A percentile compares a stretch with the other conserved stretches of the same genome.
These are phyloP conservation scores for Atractiella rhizophila DNA, from an alignment of 768 basidiomycete genomes.

Conservation along the genomic window DNA sequence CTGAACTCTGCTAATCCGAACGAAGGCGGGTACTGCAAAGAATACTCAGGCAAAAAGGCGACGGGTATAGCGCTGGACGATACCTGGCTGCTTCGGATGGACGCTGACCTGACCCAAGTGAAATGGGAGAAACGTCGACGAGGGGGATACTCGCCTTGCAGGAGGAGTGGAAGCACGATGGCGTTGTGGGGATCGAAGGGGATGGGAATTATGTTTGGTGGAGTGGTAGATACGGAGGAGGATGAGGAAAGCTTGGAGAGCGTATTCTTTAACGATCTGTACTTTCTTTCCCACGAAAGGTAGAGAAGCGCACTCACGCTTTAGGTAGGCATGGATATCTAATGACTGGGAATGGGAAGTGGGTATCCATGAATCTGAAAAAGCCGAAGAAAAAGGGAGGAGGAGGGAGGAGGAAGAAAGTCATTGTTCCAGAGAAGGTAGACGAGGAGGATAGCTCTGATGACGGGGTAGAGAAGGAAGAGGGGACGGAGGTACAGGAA, in stretches of 20 bases:
- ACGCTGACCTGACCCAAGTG: conserved; percentile 27
- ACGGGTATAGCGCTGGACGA: conserved; percentile 72
- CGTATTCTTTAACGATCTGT: conserved; percentile 71
- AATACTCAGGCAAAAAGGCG: conserved; percentile 69
- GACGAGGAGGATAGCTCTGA: conserved; percentile 8
- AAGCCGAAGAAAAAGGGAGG: conserved; percentile 32
- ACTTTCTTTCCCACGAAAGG: conserved; percentile 13
- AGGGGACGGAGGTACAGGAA: background rate
- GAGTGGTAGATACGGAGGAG: conserved; percentile 57
- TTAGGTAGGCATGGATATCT: conserved; percentile 47
- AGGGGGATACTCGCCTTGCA: conserved; percentile 39
- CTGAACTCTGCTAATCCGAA: background rate
- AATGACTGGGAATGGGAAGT: conserved; percentile 43
- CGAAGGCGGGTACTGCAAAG: conserved; percentile 73
- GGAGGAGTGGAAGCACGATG: conserved; percentile 65
- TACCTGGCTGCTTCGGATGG: conserved; percentile 52
- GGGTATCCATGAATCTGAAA: conserved; percentile 49
- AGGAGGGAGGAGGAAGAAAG: conserved; percentile 28
- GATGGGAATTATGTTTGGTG: conserved; percentile 61
- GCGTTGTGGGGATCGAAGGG: conserved; percentile 41
- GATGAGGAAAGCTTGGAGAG: conserved; percentile 63
- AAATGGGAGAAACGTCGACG: conserved; percentile 75
- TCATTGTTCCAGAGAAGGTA: conserved; percentile 8
- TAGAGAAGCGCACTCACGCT: accelerated
- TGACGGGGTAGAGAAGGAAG: conserved; percentile 11